Conservation (phyloP, 2,329 filamentous ascomycete species). For the Dissoconium aciculare region DNA sequence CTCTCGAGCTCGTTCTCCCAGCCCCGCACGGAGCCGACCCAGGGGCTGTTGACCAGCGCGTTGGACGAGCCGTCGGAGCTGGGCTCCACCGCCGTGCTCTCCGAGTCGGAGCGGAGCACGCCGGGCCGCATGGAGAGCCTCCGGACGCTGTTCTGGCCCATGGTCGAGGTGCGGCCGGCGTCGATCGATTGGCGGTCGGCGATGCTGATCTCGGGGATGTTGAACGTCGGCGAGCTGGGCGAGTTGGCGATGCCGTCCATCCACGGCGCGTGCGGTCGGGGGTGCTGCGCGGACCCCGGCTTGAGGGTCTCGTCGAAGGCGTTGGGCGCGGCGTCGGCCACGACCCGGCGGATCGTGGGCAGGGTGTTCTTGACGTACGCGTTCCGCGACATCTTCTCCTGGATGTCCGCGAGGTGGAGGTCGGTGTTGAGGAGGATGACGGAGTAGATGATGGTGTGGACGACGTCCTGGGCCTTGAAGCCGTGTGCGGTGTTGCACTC, state of each 20-base stretch:
- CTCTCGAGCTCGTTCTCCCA: constrained; percentile 85
- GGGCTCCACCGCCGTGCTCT: constrained; percentile 23
- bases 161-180: constrained; percentile 11
- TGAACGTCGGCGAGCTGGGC: constrained; percentile 5
- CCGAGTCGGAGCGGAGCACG: constrained; percentile 20
- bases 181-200: constrained; percentile 21
- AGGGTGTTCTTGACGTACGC: constrained; percentile 97
- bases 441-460: constrained; percentile 95
- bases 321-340: constrained; percentile 56
- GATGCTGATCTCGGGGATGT: constrained; percentile 1
- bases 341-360: constrained; percentile 66
- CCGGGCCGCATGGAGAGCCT: constrained; percentile 31
- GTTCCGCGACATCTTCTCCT: constrained; percentile 84
- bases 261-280: constrained; percentile 21
- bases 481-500: constrained; percentile 84
- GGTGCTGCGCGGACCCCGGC: constrained; percentile 7
- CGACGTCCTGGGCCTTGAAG: constrained; percentile 84
- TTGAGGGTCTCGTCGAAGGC: constrained; percentile 38
- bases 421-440: constrained; percentile 92
- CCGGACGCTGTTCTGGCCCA: constrained; percentile 23
- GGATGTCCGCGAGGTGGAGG: constrained; percentile 85
- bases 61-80: constrained; percentile 44
- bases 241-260: constrained; percentile 11
- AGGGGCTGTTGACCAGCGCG: constrained; percentile 62
- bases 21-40: constrained; percentile 56